Evolutionary conservation across 1,139 yeast species (phyloP).

Genomic region (Scheffersomyces lignicola): DNA sequence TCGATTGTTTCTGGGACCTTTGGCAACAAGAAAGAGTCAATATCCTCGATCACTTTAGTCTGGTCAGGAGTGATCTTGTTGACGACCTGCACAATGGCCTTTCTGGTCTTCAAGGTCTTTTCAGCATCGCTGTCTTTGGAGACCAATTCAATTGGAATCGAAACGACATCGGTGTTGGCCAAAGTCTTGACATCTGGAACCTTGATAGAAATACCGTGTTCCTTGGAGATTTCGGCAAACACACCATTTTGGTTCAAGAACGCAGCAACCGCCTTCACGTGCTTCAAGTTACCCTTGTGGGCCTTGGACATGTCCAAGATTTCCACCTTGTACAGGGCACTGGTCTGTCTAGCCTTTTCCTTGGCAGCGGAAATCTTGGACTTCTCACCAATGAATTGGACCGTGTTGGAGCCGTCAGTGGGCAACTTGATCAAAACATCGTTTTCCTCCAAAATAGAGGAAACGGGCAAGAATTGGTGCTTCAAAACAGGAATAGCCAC

Average conservation of each 20-base stretch:
- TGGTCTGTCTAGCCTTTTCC: conserved; percentile 53
- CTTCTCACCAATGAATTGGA: conserved; percentile 65
- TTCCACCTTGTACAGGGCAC: conserved; percentile 55
- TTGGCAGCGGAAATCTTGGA: conserved; percentile 61
- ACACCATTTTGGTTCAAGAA: conserved; percentile 56
- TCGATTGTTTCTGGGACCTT: conserved; percentile 49
- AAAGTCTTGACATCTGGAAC: conserved; percentile 48
- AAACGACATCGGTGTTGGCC: conserved; percentile 15
- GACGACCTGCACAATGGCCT: conserved; percentile 68
- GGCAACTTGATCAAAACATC: conserved; percentile 69
- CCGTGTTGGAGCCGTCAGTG: conserved; percentile 36
- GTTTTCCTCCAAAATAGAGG: conserved; percentile 47
- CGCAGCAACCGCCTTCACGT: conserved; percentile 72
- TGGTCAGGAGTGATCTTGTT: conserved; percentile 71
- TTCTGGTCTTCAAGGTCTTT: conserved; percentile 50
- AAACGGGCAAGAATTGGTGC: conserved; percentile 48
- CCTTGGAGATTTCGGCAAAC: conserved; percentile 46
- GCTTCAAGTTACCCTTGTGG: conserved; percentile 75
- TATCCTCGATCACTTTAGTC: conserved; percentile 58
- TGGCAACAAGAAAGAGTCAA: conserved; percentile 65
- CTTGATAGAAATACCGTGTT: conserved; percentile 52
- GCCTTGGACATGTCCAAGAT: conserved; percentile 82
- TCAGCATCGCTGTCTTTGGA: conserved; percentile 35
- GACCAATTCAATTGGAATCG: conserved; percentile 46
- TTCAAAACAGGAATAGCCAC: conserved; percentile 46